These are phyloP conservation scores for Saccharomyces hybrid DNA, from an alignment of 1,139 yeast genomes.

Conservation along the genomic window DNA sequence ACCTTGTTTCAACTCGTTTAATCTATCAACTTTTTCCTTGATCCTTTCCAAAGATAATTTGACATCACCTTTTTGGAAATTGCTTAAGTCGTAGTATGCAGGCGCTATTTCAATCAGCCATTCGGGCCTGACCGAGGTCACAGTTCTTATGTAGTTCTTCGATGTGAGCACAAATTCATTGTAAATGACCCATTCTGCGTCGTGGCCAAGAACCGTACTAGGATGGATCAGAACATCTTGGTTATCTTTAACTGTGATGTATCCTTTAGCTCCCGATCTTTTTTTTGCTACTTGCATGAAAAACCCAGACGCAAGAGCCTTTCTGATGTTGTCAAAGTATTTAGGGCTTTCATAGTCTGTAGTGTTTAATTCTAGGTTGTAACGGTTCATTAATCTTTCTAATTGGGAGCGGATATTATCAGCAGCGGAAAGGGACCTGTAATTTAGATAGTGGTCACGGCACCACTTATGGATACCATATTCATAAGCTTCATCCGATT, in stretches of 20 bases:
- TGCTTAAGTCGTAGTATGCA: constrained; percentile 65
- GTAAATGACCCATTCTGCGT: constrained; percentile 88
- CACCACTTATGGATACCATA: constrained; percentile 76
- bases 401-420: constrained; percentile 81
- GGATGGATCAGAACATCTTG: constrained; percentile 95
- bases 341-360: constrained; percentile 62
- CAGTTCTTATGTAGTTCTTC: constrained; percentile 89
- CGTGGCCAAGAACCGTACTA: constrained; percentile 77
- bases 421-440: constrained; percentile 76
- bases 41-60: constrained; percentile 71
- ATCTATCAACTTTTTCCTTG: constrained; percentile 42
- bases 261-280: constrained; percentile 67
- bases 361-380: constrained; percentile 65
- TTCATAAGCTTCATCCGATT: constrained; percentile 58
- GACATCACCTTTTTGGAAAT: constrained; percentile 78
- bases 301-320: constrained; percentile 87
- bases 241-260: constrained; percentile 86
- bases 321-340: constrained; percentile 69
- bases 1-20: constrained; percentile 35
- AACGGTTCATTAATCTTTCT: constrained; percentile 71
- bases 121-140: constrained; percentile 85
- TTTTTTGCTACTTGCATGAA: constrained; percentile 97
- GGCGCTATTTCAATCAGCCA: constrained; percentile 84
- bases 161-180: constrained; percentile 92
- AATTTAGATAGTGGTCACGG: constrained; percentile 77